Conservation (phyloP, 352 stramenopile species). For the Thalassiosira ordinaria region DNA sequence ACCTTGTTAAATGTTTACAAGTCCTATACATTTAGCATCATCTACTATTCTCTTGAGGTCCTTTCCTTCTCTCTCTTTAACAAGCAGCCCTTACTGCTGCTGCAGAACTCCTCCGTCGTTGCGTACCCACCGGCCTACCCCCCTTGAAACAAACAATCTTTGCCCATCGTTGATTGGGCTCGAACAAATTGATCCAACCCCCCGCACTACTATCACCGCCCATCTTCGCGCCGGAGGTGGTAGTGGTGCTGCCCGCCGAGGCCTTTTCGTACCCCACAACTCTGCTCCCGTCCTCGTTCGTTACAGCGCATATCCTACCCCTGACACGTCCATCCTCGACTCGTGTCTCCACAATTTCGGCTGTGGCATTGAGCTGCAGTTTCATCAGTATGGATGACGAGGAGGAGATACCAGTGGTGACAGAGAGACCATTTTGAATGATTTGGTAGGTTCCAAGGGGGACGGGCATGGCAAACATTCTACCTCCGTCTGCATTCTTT, state of each 20-base stretch:
- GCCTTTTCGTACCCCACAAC: neutral
- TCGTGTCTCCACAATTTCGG: constrained; percentile 46
- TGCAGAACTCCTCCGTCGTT: too few species aligned
- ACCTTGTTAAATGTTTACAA: too few species aligned
- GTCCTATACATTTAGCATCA: too few species aligned
- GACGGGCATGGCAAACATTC: constrained; percentile 55
- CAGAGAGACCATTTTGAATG: constrained; percentile 19
- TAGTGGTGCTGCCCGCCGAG: neutral
- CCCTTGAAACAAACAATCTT: constrained; percentile 59
- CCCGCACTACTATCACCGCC: constrained; percentile 5
- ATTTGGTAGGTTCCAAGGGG: constrained; percentile 49
- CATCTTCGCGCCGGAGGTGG: too few species aligned
- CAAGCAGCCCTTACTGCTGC: too few species aligned
- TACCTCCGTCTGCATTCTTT: constrained; percentile 13
- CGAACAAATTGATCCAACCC: constrained; percentile 59
- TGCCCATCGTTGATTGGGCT: constrained; percentile 46
- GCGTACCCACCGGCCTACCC: constrained; percentile 31
- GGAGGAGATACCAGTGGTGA: constrained; percentile 30
- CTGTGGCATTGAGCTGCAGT: constrained; percentile 28
- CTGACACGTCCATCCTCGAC: constrained; percentile 49
- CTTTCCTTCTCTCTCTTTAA: too few species aligned
- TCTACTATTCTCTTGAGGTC: too few species aligned
- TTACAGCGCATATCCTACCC: constrained; percentile 29
- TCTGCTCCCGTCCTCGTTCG: constrained; percentile 24
- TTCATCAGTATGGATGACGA: constrained; percentile 34